Conservation (phyloP, 73 alveolate species). For the Tetrahymena malaccensis region DNA sequence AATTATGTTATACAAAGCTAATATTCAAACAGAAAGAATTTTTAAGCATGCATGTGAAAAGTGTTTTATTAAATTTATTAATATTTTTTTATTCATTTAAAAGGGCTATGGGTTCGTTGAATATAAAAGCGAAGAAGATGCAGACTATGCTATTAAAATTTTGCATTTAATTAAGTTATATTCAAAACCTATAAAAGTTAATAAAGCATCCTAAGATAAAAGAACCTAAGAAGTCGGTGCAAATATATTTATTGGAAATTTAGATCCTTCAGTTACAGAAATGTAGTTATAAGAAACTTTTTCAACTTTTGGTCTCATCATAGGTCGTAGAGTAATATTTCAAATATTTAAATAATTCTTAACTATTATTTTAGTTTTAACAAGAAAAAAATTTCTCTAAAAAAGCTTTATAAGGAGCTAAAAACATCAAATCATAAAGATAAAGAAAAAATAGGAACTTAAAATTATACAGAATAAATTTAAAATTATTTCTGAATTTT, state of each 20-base stretch:
- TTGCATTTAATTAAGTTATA: constrained; percentile 98
- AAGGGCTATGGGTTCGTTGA: constrained; percentile 59
- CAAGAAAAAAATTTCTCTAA: too few relatives aligned
- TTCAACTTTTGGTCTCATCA: constrained; percentile 94
- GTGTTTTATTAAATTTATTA: not conserved
- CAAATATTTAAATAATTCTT: not conserved
- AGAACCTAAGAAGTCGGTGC: constrained; percentile 98
- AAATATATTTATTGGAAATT: constrained; percentile 96
- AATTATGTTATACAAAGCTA: not conserved
- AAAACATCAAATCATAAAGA: too few relatives aligned
- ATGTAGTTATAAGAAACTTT: constrained; percentile 96
- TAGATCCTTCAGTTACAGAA: constrained; percentile 97
- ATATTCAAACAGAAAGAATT: too few relatives aligned
- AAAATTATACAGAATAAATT: too few relatives aligned
- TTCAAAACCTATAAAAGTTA: constrained; percentile 95
- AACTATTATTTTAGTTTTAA: too few relatives aligned
- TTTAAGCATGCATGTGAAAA: not conserved
- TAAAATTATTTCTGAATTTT: too few relatives aligned
- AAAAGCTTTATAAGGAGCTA: too few relatives aligned
- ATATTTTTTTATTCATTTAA: not conserved
- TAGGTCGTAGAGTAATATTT: not conserved
- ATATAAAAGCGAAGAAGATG: constrained; percentile 81
- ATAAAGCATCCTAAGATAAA: constrained; percentile 97
- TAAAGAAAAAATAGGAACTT: too few relatives aligned
- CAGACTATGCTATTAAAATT: constrained; percentile 98